These are phyloP conservation scores for Epithemia pelagica DNA, from an alignment of 108 stramenopile species.

Conservation along the genomic window DNA sequence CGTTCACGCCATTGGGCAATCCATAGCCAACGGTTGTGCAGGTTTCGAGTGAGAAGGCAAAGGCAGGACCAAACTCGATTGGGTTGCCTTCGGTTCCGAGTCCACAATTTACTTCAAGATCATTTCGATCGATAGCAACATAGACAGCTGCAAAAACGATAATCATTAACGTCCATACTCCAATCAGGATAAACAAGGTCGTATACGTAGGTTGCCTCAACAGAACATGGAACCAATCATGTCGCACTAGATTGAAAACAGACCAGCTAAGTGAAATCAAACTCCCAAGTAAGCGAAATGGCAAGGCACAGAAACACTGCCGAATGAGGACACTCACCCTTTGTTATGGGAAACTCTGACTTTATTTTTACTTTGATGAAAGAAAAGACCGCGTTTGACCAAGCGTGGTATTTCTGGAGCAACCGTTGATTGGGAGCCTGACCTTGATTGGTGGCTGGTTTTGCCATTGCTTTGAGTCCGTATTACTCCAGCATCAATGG, in stretches of 20 bases:
- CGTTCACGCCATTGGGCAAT: constrained; percentile 43
- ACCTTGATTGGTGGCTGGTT: too few relatives aligned
- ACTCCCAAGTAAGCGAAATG: not conserved
- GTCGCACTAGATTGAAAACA: constrained; percentile 15
- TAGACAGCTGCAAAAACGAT: constrained; percentile 64
- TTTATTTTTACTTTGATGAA: constrained; percentile 46
- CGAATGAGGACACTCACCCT: not conserved
- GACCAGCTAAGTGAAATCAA: not conserved
- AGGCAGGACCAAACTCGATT: constrained; percentile 37
- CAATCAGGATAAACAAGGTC: constrained; percentile 31
- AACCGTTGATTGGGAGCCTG: too few relatives aligned
- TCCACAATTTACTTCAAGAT: constrained; percentile 44
- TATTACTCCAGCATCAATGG: too few relatives aligned
- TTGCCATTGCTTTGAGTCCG: too few relatives aligned
- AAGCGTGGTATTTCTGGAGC: constrained; percentile 55
- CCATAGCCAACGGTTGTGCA: constrained; percentile 76
- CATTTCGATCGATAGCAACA: constrained; percentile 28
- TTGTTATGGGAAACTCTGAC: constrained; percentile 27
- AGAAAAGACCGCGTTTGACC: constrained; percentile 55
- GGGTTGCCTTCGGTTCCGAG: constrained; percentile 35
- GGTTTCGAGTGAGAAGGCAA: constrained; percentile 79
- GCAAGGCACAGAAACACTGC: not conserved
- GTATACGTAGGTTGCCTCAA: constrained; percentile 37
- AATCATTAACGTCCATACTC: constrained; percentile 55
- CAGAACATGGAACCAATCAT: constrained; percentile 80